These are phyloP conservation scores for Solanum sejunctum DNA, from an alignment of 257 asterid genomes.

Conservation along the genomic window DNA sequence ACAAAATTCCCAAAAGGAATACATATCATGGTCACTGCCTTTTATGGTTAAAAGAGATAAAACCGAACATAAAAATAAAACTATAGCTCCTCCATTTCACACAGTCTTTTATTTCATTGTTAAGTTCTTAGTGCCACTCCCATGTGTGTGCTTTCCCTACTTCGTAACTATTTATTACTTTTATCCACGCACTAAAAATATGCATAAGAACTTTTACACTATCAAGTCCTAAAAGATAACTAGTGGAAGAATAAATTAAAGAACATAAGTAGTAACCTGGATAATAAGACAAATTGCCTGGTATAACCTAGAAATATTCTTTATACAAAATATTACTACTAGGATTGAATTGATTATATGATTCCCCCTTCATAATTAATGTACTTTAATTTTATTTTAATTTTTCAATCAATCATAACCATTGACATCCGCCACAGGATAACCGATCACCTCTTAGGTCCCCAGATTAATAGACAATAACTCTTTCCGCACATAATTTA, in stretches of 20 bases:
- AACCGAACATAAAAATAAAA: neutral
- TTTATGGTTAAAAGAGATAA: neutral
- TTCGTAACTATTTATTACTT: neutral
- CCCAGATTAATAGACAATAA: too few relatives aligned
- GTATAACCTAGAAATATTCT: neutral
- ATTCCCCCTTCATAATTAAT: neutral
- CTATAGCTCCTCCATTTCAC: neutral
- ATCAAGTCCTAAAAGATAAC: neutral
- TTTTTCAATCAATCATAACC: neutral
- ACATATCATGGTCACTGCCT: neutral
- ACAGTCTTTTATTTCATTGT: neutral
- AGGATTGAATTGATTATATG: neutral
- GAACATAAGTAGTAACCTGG: neutral
- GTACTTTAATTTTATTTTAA: neutral
- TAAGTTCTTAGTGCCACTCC: neutral
- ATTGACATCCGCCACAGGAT: too few relatives aligned
- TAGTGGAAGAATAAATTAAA: neutral
- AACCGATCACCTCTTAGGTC: too few relatives aligned
- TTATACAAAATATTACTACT: neutral
- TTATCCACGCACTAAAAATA: neutral
- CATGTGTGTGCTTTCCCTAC: neutral
- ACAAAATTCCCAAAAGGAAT: too few relatives aligned
- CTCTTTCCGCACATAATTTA: too few relatives aligned
- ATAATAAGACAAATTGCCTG: neutral
- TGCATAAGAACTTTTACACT: neutral